Percentiles rank a stretch among this genome's conserved stretches.
Evolutionary conservation across 352 stramenopile genomes (phyloP).

Genomic region (Thalassiosira livingstoniorum): DNA sequence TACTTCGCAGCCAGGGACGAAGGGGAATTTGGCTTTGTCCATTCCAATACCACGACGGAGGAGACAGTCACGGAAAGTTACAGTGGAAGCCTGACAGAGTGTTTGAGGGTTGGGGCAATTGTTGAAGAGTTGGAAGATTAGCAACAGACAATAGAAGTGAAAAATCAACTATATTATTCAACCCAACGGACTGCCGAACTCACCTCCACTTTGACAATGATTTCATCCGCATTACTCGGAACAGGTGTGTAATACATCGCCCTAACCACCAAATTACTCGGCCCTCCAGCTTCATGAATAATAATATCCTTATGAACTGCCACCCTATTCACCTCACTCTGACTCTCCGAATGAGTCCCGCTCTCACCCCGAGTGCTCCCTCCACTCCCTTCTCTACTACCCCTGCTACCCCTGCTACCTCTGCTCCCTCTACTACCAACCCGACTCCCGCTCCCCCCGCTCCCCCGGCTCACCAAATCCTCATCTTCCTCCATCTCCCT

Average conservation of each 20-base stretch:
- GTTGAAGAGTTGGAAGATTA: not conserved
- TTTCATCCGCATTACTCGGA: slow-evolving; percentile 49
- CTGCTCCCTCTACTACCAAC: not conserved
- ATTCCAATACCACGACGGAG: slow-evolving; percentile 55
- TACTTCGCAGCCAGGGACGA: slow-evolving; percentile 76
- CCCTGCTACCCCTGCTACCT: not conserved
- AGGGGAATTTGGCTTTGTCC: slow-evolving; percentile 45
- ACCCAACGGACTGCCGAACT: slow-evolving; percentile 10
- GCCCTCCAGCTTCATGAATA: slow-evolving; percentile 18
- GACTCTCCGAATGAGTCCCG: not conserved
- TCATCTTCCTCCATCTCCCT: not conserved
- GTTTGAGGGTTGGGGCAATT: not conserved
- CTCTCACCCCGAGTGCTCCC: not conserved
- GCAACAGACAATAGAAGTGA: not conserved
- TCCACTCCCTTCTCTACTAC: not conserved
- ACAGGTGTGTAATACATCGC: slow-evolving; percentile 59
- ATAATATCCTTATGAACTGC: slow-evolving; percentile 55
- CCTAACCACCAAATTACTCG: slow-evolving; percentile 42
- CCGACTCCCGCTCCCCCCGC: not conserved
- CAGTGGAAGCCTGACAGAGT: slow-evolving; percentile 66
- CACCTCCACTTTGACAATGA: slow-evolving; percentile 79
- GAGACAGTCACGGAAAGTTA: slow-evolving; percentile 70
- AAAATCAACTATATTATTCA: not conserved
- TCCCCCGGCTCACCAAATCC: not conserved
- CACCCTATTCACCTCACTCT: not conserved